Base-by-base conservation (phyloP, 1,139 yeast species). In the Taphrina flavorubra region DNA sequence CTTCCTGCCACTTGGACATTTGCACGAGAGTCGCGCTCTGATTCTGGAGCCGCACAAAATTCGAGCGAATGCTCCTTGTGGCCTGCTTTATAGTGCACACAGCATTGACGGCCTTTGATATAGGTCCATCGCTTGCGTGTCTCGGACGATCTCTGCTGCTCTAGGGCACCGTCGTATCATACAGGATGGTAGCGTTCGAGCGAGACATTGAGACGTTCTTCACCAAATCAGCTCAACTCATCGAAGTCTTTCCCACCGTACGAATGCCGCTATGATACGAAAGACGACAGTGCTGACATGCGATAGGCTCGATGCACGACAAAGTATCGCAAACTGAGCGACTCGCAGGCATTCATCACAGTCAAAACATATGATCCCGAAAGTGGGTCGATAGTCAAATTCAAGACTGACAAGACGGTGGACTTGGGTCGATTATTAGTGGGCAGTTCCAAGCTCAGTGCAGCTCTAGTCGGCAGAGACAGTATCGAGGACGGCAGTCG, bases 351-450 rank as follows among this genome's bases (percentile, higher is more conserved):
- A 14, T 53, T 44, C 56, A 46, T 63, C 55, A 63, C 67, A 7
- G 67, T 55, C 36, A 56, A 57, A 16, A 16, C 51, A n/a, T 57
- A 63, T 10, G 61, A 63, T 49, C 53, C 59, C 13, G 20, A 18
- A 13, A 36, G 46, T 8, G 67, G 67, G 14, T 37, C 59, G 25
- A 40, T 56, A 31, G 61, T 63, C 40, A 63, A 63, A 40, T 63
- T 55, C 67, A 63, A 55, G 39, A 63, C 67, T 4, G 61, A 63
- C 39, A 63, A 63, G 42, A 47, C 59, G 0, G 37, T 53, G 16
- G 67, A 63, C 16, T 49, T 63, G 0, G 67, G 67, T 11, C 60
- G 67, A 8, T 40, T 63, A 46, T 16, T 63, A 58, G 61, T 63
- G 14, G 67, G 67, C 34, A 55, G 47, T 18, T 7, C 67, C 18